Evolutionary conservation across 768 basidiomycete species (phyloP), one percentile per base, ranked within the genome.

Genomic region (Exsudoporus frostii): DNA sequence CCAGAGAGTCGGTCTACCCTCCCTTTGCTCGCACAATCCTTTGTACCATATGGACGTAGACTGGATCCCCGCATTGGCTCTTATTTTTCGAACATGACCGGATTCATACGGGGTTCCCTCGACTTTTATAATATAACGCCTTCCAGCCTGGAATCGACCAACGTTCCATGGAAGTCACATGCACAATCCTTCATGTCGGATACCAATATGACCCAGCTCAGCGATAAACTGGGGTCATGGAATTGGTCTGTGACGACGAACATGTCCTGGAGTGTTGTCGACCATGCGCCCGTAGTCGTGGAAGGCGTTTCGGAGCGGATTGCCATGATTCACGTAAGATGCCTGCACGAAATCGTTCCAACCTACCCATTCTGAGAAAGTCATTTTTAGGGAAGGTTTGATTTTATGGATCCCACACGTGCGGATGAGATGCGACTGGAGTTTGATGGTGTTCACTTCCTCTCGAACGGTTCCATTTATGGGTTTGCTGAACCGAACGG

Each of bases 31-130:
- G 68, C 85, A 27, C 71, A 79, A 20, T 66, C 70, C 24, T 77
- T 88, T 53, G 59, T 81, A 36, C 68, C 80, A 2, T 65, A 72
- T 45, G 79, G 78, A 6, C 68, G 65, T 5, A 61, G 63, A 34
- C 66, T 86, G 5, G 76, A 83, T 56, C 75, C 80, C 5, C 54
- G 60, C 19, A 50, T 60, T 33, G 73, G 72, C 20, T 85, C 89
- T 1, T 92, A 90, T 64, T 88, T 84, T 59, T 67, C 74, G 5
- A 93, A 93, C 64, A 76, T 88, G 40, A 90, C 90, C 15, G 91
- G 90, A 7, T 91, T 88, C 65, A 77, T 89, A 53, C 84, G 83
- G 49, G 88, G 88, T 4, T 72, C 80, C 40, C 68, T 82, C 14
- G 71, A 73, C 36, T 81, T 81, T 60, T 75, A 82, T 62, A 92